A percentile compares a stretch with the other conserved stretches of the same genome.
These are phyloP conservation scores for Malassezia slooffiae DNA, from an alignment of 1,284 basidiomycete genomes.

Conservation along the genomic window DNA sequence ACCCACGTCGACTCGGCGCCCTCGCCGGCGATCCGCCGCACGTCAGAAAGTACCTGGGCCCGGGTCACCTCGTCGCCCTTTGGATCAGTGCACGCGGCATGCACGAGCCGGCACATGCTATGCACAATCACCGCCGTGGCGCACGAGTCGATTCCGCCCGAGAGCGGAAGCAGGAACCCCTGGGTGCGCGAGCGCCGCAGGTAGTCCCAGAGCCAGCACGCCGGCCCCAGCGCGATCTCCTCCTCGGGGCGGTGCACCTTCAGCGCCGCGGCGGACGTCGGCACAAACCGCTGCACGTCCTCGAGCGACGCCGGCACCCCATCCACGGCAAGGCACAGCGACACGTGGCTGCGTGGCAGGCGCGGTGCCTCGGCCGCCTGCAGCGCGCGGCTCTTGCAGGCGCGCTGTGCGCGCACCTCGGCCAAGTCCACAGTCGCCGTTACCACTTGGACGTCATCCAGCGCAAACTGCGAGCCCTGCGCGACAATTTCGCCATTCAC, in stretches of 20 bases:
- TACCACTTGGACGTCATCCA: constrained; percentile 89
- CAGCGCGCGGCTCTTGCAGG: constrained; percentile 65
- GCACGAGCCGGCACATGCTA: constrained; percentile 87
- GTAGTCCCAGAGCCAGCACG: constrained; percentile 99
- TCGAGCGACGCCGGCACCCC: too few relatives aligned
- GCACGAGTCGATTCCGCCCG: constrained; percentile 95
- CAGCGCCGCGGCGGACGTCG: constrained; percentile 50
- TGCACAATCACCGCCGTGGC: constrained; percentile 89
- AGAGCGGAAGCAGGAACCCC: constrained; percentile 90
- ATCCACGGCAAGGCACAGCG: too few relatives aligned
- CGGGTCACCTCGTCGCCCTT: constrained; percentile 51
- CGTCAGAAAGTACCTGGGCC: constrained; percentile 77
- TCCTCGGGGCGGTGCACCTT: constrained; percentile 81
- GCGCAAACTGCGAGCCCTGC: constrained; percentile 89
- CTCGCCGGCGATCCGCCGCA: constrained; percentile 75
- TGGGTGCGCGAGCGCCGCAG: constrained; percentile 82
- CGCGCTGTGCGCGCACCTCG: constrained; percentile 77
- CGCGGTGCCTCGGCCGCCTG: constrained; percentile 72
- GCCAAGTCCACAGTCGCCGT: constrained; percentile 90
- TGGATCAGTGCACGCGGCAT: constrained; percentile 57
- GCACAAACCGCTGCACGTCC: too few relatives aligned
- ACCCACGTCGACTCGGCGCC: constrained; percentile 66
- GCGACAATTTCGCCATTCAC: constrained; percentile 84
- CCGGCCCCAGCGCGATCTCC: constrained; percentile 95
- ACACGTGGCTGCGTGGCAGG: neutral